Evolutionary conservation across 495 filamentous ascomycete species (phyloP).

Genomic region (Tirmania nivea): DNA sequence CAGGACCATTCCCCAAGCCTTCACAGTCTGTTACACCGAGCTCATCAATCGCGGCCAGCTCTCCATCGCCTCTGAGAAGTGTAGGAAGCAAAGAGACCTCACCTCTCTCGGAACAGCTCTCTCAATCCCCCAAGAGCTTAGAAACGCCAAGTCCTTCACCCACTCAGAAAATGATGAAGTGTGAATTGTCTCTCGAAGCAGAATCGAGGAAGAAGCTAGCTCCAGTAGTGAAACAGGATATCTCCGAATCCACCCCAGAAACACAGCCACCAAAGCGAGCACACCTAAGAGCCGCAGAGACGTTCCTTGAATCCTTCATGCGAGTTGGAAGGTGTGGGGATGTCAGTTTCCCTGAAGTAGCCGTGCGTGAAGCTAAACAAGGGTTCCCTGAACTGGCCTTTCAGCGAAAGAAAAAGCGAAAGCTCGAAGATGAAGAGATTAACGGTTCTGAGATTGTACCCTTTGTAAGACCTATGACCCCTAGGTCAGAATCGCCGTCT

Average conservation of each 20-base stretch:
- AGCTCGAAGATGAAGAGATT: no score
- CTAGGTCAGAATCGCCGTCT: no score
- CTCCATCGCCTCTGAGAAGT: not conserved
- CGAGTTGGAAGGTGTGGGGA: not conserved
- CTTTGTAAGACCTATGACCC: no score
- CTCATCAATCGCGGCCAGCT: not conserved
- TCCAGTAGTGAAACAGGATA: not conserved
- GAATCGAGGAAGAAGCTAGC: not conserved
- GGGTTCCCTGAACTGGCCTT: no score
- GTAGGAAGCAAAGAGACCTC: not conserved
- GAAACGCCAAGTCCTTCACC: not conserved
- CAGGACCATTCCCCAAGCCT: not conserved
- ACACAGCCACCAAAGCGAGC: not conserved
- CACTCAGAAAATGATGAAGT: not conserved
- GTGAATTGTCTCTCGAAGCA: not conserved
- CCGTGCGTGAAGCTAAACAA: no score
- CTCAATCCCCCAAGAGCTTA: not conserved
- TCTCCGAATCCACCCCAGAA: not conserved
- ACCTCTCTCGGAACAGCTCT: not conserved
- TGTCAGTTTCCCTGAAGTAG: no score
- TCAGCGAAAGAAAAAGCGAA: no score
- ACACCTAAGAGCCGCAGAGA: constrained; percentile 3
- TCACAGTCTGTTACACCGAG: not conserved
- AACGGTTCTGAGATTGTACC: no score
- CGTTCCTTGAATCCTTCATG: constrained; percentile 6